A percentile compares a stretch with the other conserved stretches of the same genome.
These are phyloP conservation scores for Petrea volubilis DNA, from an alignment of 257 asterid genomes.

Conservation along the genomic window DNA sequence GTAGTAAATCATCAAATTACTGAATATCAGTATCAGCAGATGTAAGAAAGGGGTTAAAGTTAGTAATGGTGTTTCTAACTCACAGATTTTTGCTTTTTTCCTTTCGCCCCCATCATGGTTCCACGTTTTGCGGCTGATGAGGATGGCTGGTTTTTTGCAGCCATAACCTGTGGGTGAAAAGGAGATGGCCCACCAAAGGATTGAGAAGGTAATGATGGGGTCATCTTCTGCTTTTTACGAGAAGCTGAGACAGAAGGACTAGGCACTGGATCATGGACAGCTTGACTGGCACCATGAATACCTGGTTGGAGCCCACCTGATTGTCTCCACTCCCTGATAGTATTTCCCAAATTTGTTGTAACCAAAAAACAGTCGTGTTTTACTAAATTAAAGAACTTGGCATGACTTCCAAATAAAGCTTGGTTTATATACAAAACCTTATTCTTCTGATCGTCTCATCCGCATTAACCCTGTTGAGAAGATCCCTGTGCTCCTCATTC, in stretches of 20 bases:
- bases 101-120: slow-evolving; percentile 48
- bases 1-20: slow-evolving; percentile 15
- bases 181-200: slow-evolving; percentile 58
- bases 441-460: slow-evolving; percentile 77
- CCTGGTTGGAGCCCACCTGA: slow-evolving; percentile 46
- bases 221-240: slow-evolving; percentile 62
- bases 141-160: slow-evolving; percentile 60
- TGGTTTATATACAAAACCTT: slow-evolving; percentile 50
- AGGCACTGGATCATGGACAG: slow-evolving; percentile 53
- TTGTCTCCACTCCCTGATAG: slow-evolving; percentile 67
- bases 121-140: slow-evolving; percentile 69
- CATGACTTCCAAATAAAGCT: slow-evolving; percentile 14
- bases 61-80: slow-evolving; percentile 24
- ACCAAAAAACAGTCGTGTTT: background rate
- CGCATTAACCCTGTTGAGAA: slow-evolving; percentile 73
- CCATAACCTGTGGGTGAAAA: slow-evolving; percentile 43
- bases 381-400: slow-evolving; percentile 18
- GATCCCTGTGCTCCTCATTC: slow-evolving; percentile 88
- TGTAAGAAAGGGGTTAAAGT: background rate
- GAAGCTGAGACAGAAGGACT: slow-evolving; percentile 78
- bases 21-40: slow-evolving; percentile 8
- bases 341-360: slow-evolving; percentile 18
- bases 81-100: slow-evolving; percentile 67
- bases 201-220: slow-evolving; percentile 51
- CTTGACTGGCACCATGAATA: slow-evolving; percentile 50